Evolutionary conservation across 164 flowering plant genomes (phyloP).

Genomic region (Kalanchoe fedtschenkoi): DNA sequence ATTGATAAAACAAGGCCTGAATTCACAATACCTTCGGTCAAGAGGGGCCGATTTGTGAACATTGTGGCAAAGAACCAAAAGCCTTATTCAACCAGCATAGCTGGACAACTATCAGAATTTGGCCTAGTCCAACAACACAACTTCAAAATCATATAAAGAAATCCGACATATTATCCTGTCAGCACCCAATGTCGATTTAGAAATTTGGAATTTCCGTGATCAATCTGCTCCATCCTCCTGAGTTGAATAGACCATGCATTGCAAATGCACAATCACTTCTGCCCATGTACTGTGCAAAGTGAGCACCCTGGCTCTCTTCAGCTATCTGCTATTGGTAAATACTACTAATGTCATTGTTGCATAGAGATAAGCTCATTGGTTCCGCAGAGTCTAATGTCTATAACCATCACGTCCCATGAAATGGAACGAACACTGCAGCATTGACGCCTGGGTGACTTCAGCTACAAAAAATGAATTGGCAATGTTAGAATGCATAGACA

Average conservation of each 20-base stretch:
- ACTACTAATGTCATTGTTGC: constrained; percentile 15
- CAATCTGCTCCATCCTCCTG: neutral
- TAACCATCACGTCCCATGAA: constrained; percentile 25
- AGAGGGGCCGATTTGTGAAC: too few relatives aligned
- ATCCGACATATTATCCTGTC: neutral
- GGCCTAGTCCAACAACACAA: too few relatives aligned
- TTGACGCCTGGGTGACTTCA: constrained; percentile 61
- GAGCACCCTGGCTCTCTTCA: neutral
- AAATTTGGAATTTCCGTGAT: neutral
- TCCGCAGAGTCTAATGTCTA: constrained; percentile 46
- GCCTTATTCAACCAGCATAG: too few relatives aligned
- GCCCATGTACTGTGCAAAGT: neutral
- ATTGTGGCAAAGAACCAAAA: too few relatives aligned
- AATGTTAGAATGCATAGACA: constrained; percentile 5
- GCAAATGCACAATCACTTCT: neutral
- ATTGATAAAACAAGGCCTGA: too few relatives aligned
- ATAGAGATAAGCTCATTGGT: constrained; percentile 47
- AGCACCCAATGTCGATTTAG: too few relatives aligned
- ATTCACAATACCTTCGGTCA: too few relatives aligned
- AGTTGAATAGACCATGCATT: neutral
- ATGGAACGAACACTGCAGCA: constrained; percentile 49
- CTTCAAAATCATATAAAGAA: neutral
- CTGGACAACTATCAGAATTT: too few relatives aligned
- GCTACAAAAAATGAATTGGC: constrained; percentile 14
- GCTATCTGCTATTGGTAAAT: neutral